Percentiles rank a stretch among this genome's conserved stretches.
phyloP scores from a whole-genome alignment of 2,329 filamentous ascomycete genomes.

The Triangularia setosa region DNA sequence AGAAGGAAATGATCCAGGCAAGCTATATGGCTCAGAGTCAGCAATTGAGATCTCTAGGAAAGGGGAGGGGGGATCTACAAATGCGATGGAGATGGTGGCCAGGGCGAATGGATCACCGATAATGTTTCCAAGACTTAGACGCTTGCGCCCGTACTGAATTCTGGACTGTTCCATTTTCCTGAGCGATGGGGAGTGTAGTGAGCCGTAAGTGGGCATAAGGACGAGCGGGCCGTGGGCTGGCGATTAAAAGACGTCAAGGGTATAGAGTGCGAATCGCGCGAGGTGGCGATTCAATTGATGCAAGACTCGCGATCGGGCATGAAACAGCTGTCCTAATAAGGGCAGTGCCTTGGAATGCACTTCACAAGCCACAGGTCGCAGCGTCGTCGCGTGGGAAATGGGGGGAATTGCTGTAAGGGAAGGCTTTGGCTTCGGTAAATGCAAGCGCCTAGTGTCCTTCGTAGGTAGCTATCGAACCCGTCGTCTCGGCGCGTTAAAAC shows the following conservation, averaged over 20 bases:
- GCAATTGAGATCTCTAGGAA: background rate
- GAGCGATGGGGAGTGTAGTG: conserved; percentile 68
- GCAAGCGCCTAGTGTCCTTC: background rate
- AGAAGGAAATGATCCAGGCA: conserved; percentile 90
- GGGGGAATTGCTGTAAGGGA: background rate
- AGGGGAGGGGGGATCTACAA: conserved; percentile 57
- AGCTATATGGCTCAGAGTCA: conserved; percentile 53
- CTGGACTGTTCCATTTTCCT: conserved; percentile 75
- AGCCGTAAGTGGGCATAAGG: conserved; percentile 73
- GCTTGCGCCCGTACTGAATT: conserved; percentile 51
- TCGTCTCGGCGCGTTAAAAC: background rate
- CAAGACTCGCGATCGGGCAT: conserved; percentile 14
- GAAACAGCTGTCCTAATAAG: conserved; percentile 13
- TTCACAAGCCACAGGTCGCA: background rate
- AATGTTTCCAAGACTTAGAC: conserved; percentile 80
- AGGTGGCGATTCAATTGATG: conserved; percentile 24
- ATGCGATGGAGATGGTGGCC: conserved; percentile 85
- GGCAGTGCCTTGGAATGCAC: conserved; percentile 4
- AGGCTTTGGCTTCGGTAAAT: background rate
- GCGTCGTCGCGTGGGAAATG: background rate
- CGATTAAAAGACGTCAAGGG: conserved; percentile 9
- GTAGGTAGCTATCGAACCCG: background rate
- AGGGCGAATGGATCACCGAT: conserved; percentile 94
- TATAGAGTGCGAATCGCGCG: conserved; percentile 4
- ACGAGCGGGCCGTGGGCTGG: conserved; percentile 6